Evolutionary conservation across 1,284 basidiomycete species (phyloP).

Genomic region (Cryptococcus sp.): DNA sequence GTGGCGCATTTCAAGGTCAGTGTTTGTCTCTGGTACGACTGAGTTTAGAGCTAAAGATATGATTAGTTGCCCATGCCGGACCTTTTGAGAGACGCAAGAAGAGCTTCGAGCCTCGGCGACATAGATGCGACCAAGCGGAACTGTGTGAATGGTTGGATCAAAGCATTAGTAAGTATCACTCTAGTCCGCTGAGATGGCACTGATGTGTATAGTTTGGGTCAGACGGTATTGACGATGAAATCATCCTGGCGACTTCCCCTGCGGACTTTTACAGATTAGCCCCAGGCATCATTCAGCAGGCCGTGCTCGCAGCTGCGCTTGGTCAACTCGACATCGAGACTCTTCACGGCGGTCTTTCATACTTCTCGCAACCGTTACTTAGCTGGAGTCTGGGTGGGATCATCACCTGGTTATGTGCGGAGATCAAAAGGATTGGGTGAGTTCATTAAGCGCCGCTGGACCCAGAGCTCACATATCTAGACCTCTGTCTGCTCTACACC

Average conservation of each 20-base stretch:
- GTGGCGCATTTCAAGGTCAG: constrained; percentile 34
- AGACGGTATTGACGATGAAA: constrained; percentile 47
- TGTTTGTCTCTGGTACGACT: neutral
- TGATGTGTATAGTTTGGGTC: constrained; percentile 38
- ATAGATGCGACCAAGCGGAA: constrained; percentile 36
- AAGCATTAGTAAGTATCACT: constrained; percentile 38
- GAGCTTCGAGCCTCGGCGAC: constrained; percentile 30
- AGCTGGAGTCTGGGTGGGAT: constrained; percentile 53
- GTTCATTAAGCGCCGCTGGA: neutral
- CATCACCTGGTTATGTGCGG: constrained; percentile 44
- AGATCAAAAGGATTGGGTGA: constrained; percentile 43
- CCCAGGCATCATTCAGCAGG: constrained; percentile 52
- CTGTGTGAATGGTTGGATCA: constrained; percentile 43
- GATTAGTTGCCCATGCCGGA: constrained; percentile 24
- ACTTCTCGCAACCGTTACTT: constrained; percentile 53
- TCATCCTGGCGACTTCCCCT: constrained; percentile 48
- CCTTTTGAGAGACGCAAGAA: constrained; percentile 30
- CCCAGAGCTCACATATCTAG: constrained; percentile 9
- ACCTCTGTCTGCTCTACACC: constrained; percentile 35
- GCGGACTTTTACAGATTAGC: constrained; percentile 47
- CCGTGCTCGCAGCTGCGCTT: constrained; percentile 46
- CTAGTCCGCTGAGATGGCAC: neutral
- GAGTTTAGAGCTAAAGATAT: neutral
- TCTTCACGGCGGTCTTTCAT: constrained; percentile 51
- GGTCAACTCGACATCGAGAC: constrained; percentile 52